phyloP scores from a whole-genome alignment of 2,329 filamentous ascomycete genomes.

The Monilinia vaccinii-corymbosi region DNA sequence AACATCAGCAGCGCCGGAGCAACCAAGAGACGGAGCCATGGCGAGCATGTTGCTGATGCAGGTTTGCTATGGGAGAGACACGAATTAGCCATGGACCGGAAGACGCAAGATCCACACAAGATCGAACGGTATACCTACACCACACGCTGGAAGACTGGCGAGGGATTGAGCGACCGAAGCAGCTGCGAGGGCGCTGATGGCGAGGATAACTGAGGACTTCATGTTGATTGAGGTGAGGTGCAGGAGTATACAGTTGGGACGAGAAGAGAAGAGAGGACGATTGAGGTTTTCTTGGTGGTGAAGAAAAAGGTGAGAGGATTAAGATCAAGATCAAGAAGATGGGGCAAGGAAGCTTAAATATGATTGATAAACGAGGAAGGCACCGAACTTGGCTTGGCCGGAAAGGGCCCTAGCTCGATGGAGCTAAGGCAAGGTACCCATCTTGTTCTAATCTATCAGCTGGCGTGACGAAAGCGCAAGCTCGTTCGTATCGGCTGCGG shows the following conservation, averaged over 20 bases:
- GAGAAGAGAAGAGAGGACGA: too few relatives aligned
- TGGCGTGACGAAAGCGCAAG: too few relatives aligned
- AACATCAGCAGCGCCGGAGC: slow-evolving; percentile 29
- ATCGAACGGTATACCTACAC: slow-evolving; percentile 22
- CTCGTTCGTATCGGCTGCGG: too few relatives aligned
- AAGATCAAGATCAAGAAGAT: neutral
- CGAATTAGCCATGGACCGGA: slow-evolving; percentile 14
- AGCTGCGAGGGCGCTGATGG: slow-evolving; percentile 22
- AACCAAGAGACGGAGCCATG: slow-evolving; percentile 34
- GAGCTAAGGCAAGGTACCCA: neutral
- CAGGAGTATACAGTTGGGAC: too few relatives aligned
- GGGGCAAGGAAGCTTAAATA: neutral
- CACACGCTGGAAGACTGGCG: slow-evolving; percentile 24
- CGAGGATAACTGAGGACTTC: slow-evolving; percentile 24
- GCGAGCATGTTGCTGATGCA: slow-evolving; percentile 39
- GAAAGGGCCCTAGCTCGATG: neutral
- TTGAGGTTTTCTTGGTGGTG: too few relatives aligned
- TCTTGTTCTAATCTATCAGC: too few relatives aligned
- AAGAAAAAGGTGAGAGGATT: too few relatives aligned
- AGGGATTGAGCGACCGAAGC: slow-evolving; percentile 22
- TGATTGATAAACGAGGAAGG: neutral
- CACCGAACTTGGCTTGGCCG: neutral
- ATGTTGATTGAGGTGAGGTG: slow-evolving; percentile 19
- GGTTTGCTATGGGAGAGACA: slow-evolving; percentile 21
- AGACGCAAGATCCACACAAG: too few relatives aligned